Evolutionary conservation across 768 basidiomycete species (phyloP), one percentile per base, ranked within the genome.

Genomic region (Gautieria morchelliformis): DNA sequence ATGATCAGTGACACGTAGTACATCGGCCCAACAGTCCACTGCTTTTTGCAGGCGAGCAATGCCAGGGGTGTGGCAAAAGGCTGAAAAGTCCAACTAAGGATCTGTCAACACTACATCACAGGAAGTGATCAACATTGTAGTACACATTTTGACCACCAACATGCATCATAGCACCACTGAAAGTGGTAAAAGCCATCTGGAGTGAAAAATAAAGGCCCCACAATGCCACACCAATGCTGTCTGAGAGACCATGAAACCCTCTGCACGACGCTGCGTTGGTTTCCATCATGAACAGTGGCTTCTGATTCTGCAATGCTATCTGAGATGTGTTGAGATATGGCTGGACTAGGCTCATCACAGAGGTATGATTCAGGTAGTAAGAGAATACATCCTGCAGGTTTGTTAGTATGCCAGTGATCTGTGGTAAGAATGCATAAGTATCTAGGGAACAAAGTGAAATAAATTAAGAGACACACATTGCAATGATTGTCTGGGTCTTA

Each of bases 1-100:
- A 86, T 72, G 60, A 84, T 75, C 24, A 93, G 69, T 1, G 83
- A 76, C 1, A 89, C 76, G 68, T 91, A 92, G 71, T 86, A 89
- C 46, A 85, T 70, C 0, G 85, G 78, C 3, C 86, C 86, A 40
- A 86, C 75, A 1, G 85, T 85, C 87, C 88, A 91, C 68, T 85
- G 72, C 59, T 77, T 77, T 68, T 74, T 80, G 0, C 71, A 60
- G 61, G 81, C 74, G 61, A 83, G 85, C n/a, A 68, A 72, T 30
- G 64, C 64, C 7, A 77, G 78, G 2, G 78, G 78, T 0, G 79
- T 77, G 61, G 73, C 70, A 61, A 70, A 71, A 30, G 65, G 69
- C 62, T 70, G 56, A 24, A 37, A n/a, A 14, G 5, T 27, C 20
- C 27, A 37, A 15, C n/a, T 20, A 17, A 33, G 48, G 20, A 5